Percentiles rank a stretch among this genome's conserved stretches.
phyloP scores from a whole-genome alignment of 805 yeast species.

The Starmerella apis region DNA sequence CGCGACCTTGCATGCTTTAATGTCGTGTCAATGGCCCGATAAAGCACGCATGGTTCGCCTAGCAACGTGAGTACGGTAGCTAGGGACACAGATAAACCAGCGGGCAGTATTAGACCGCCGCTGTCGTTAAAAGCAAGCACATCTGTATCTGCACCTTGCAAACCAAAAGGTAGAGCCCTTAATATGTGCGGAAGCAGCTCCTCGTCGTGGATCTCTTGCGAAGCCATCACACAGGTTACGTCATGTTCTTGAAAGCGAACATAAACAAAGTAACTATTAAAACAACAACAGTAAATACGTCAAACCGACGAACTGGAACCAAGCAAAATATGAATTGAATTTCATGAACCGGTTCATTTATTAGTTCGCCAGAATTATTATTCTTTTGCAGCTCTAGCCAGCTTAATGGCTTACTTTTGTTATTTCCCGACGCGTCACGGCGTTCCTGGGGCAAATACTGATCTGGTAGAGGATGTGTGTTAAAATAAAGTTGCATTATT shows the following conservation, averaged over 20 bases:
- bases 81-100: conserved; percentile 42
- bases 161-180: conserved; percentile 38
- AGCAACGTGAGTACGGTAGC: conserved; percentile 46
- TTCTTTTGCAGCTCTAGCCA: too few relatives aligned
- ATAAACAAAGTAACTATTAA: not conserved
- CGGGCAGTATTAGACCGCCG: conserved; percentile 10
- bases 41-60: conserved; percentile 65
- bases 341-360: too few relatives aligned
- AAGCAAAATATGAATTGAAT: too few relatives aligned
- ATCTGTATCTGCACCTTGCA: conserved; percentile 19
- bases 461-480: too few relatives aligned
- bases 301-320: too few relatives aligned
- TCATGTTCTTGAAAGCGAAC: not conserved
- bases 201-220: conserved; percentile 1
- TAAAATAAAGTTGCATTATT: too few relatives aligned
- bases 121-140: conserved; percentile 6
- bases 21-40: conserved; percentile 36
- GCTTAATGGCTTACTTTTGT: too few relatives aligned
- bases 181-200: conserved; percentile 8
- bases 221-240: not conserved
- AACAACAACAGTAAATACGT: too few relatives aligned
- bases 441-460: too few relatives aligned
- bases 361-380: too few relatives aligned
- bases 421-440: too few relatives aligned
- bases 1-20: conserved; percentile 30